Conservation (phyloP, 352 stramenopile species). For the Phytophthora colocasiae region DNA sequence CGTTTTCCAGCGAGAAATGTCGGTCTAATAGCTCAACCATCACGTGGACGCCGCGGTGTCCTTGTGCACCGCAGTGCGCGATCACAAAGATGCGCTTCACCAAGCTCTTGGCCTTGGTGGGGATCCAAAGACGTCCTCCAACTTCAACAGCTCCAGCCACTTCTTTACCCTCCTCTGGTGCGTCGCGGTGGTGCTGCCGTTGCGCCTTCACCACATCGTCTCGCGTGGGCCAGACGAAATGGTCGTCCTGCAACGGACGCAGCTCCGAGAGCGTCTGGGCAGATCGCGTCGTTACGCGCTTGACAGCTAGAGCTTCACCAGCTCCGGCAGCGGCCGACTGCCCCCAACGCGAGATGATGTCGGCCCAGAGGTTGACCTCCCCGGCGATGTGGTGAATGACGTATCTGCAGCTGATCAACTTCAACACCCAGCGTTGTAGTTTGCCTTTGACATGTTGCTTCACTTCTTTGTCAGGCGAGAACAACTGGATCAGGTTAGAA, state of each 20-base stretch:
- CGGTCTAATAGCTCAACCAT: slow-evolving; percentile 17
- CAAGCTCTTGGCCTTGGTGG: background rate
- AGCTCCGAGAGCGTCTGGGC: slow-evolving; percentile 5
- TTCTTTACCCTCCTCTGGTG: slow-evolving; percentile 4
- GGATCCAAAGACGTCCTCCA: background rate
- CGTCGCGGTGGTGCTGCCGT: background rate
- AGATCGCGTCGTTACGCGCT: slow-evolving; percentile 8
- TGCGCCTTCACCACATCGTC: background rate
- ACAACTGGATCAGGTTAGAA: slow-evolving; percentile 17
- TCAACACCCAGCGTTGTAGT: slow-evolving; percentile 19
- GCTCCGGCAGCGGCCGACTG: background rate
- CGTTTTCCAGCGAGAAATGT: slow-evolving; percentile 5
- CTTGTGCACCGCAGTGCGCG: slow-evolving; percentile 5
- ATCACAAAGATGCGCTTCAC: slow-evolving; percentile 13
- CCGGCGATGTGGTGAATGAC: slow-evolving; percentile 25
- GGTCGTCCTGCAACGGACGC: slow-evolving; percentile 7
- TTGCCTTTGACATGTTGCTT: slow-evolving; percentile 20
- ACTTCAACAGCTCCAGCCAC: too few relatives aligned
- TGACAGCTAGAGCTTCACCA: background rate
- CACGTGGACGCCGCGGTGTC: slow-evolving; percentile 9
- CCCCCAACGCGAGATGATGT: slow-evolving; percentile 9
- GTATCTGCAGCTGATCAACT: slow-evolving; percentile 10
- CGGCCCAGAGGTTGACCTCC: slow-evolving; percentile 22
- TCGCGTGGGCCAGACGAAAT: slow-evolving; percentile 10
- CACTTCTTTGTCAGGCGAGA: slow-evolving; percentile 8